Evolutionary conservation across 345 rosid genomes (phyloP).

Genomic region (Excoecaria cochinchinensis): DNA sequence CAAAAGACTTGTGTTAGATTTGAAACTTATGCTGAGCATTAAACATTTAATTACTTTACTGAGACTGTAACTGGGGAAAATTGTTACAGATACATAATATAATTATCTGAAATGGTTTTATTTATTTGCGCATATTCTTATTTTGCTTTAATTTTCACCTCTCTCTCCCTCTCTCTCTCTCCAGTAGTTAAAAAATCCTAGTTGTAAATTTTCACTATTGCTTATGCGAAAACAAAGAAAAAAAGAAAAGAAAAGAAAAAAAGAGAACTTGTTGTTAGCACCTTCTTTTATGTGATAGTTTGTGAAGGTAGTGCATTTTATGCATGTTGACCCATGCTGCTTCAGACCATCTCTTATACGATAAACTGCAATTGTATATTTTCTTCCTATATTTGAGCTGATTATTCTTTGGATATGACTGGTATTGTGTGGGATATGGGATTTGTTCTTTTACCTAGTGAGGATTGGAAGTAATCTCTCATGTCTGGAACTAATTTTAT

Average conservation of each 20-base stretch:
- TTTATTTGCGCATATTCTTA: neutral
- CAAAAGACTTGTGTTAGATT: neutral
- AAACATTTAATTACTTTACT: neutral
- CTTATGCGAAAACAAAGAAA: neutral
- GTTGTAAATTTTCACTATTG: neutral
- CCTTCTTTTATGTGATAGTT: neutral
- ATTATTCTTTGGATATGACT: neutral
- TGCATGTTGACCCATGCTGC: neutral
- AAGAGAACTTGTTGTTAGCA: neutral
- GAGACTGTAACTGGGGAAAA: neutral
- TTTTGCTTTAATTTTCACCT: neutral
- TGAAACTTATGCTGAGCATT: neutral
- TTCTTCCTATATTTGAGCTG: neutral
- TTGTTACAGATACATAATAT: neutral
- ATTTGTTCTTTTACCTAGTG: neutral
- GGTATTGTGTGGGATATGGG: neutral
- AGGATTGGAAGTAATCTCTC: constrained; percentile 8
- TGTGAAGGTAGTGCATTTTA: neutral
- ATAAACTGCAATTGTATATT: neutral
- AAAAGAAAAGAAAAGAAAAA: too few species aligned
- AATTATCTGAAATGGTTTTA: neutral
- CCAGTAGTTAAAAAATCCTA: neutral
- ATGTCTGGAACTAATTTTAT: constrained; percentile 12
- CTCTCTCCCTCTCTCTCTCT: neutral
- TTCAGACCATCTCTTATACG: neutral